These are phyloP conservation scores for Podaxis carcinomalis DNA, from an alignment of 768 basidiomycete species.

Conservation along the genomic window DNA sequence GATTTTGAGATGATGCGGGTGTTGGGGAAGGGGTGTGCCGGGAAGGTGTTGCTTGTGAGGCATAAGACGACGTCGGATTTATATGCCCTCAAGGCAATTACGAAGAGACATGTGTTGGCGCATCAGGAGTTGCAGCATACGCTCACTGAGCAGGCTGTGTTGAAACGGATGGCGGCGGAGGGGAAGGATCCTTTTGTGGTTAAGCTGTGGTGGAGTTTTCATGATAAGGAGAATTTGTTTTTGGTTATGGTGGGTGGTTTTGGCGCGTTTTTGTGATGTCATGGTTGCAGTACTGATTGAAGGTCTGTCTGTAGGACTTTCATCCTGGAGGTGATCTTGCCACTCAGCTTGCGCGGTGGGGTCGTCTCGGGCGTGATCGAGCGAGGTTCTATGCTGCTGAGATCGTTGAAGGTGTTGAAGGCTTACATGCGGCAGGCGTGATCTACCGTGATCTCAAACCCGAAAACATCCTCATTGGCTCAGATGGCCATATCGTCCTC, in stretches of 20 bases:
- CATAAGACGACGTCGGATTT: conserved; percentile 69
- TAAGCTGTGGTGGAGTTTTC: conserved; percentile 95
- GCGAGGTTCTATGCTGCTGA: conserved; percentile 97
- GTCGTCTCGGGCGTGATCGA: conserved; percentile 86
- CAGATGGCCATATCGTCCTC: conserved; percentile 92
- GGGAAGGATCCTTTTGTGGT: conserved; percentile 92
- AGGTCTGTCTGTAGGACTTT: conserved; percentile 57
- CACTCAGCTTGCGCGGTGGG: conserved; percentile 96
- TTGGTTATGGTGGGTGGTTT: conserved; percentile 76
- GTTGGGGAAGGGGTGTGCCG: conserved; percentile 95
- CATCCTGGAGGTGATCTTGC: conserved; percentile 96
- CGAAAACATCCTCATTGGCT: conserved; percentile 93
- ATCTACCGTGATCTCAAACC: conserved; percentile 98
- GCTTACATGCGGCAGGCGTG: conserved; percentile 89
- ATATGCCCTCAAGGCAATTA: conserved; percentile 96
- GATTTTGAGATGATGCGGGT: conserved; percentile 99
- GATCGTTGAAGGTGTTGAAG: conserved; percentile 95
- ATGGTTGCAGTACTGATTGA: neutral
- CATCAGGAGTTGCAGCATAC: conserved; percentile 97
- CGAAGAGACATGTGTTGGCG: conserved; percentile 93
- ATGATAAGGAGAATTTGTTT: conserved; percentile 96
- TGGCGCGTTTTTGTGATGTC: conserved; percentile 10
- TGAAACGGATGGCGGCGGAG: conserved; percentile 90
- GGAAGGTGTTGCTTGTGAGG: conserved; percentile 89
- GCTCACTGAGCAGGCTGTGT: conserved; percentile 91